A percentile compares a stretch with the other conserved stretches of the same genome.
These are phyloP conservation scores for Austroboletus novae-zelandiae DNA, from an alignment of 1,284 basidiomycete genomes.

Conservation along the genomic window DNA sequence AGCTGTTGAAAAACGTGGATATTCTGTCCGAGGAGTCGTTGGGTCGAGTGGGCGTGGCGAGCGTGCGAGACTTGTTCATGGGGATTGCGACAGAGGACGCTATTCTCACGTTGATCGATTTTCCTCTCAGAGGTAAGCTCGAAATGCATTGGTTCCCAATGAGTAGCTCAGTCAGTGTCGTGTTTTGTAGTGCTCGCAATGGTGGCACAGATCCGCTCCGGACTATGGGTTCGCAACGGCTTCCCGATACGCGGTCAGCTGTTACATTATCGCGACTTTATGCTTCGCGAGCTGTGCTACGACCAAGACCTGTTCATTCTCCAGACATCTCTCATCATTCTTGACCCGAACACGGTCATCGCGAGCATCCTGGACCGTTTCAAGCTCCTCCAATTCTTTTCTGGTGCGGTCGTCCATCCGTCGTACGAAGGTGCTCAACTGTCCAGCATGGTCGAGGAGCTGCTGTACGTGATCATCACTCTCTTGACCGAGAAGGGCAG, in stretches of 20 bases:
- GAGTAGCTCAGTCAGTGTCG: not conserved
- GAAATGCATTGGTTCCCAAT: not conserved
- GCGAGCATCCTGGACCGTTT: slow-evolving; percentile 91
- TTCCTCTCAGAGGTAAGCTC: slow-evolving; percentile 75
- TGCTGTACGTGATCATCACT: slow-evolving; percentile 85
- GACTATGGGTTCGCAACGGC: slow-evolving; percentile 97
- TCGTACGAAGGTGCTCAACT: slow-evolving; percentile 72
- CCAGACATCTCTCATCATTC: slow-evolving; percentile 78
- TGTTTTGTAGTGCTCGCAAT: slow-evolving; percentile 69
- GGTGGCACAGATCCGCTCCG: slow-evolving; percentile 93
- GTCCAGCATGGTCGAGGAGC: slow-evolving; percentile 88
- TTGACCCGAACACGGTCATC: slow-evolving; percentile 81
- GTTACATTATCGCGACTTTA: slow-evolving; percentile 96
- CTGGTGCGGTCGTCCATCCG: slow-evolving; percentile 53
- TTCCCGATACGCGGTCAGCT: slow-evolving; percentile 94
- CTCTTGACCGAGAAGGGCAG: slow-evolving; percentile 83
- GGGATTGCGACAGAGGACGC: slow-evolving; percentile 59
- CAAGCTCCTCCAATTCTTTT: slow-evolving; percentile 78
- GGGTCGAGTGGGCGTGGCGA: slow-evolving; percentile 47
- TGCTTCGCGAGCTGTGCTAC: slow-evolving; percentile 93
- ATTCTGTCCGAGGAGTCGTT: slow-evolving; percentile 58
- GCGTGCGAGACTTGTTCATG: slow-evolving; percentile 60
- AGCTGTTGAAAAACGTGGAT: slow-evolving; percentile 82
- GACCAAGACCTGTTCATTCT: slow-evolving; percentile 96
- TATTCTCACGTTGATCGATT: slow-evolving; percentile 76